Evolutionary conservation across 257 asterid species (phyloP).

Genomic region (Petunia axillaris): DNA sequence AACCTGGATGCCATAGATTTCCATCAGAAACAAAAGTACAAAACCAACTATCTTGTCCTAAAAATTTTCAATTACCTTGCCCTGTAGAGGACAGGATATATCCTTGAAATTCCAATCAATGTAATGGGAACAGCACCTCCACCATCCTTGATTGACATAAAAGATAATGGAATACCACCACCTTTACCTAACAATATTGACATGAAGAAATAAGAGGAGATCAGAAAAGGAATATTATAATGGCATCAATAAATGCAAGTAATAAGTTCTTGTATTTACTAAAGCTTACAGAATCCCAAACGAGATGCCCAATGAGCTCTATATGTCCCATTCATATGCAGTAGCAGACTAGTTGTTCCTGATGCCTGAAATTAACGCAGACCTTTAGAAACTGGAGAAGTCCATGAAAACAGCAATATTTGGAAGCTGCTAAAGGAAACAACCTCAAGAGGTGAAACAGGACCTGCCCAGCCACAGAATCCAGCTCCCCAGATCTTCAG

Average conservation of each 20-base stretch:
- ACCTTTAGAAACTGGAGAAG: constrained; percentile 16
- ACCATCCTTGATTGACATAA: constrained; percentile 76
- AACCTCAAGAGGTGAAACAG: constrained; percentile 90
- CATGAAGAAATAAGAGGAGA: constrained; percentile 26
- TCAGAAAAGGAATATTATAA: constrained; percentile 34
- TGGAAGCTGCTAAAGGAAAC: constrained; percentile 23
- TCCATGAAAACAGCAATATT: not conserved
- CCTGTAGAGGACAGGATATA: constrained; percentile 80
- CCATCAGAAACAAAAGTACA: constrained; percentile 16
- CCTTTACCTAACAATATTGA: constrained; percentile 59
- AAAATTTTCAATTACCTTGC: constrained; percentile 69
- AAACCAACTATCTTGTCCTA: not conserved
- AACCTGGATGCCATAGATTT: constrained; percentile 49
- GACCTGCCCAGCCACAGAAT: constrained; percentile 84
- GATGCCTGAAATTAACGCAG: constrained; percentile 60
- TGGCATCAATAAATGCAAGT: constrained; percentile 23
- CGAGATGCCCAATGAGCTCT: constrained; percentile 98
- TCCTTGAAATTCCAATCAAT: constrained; percentile 74
- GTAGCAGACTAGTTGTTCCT: constrained; percentile 49
- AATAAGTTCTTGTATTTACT: constrained; percentile 16
- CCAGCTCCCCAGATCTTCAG: constrained; percentile 96
- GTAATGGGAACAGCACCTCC: constrained; percentile 95
- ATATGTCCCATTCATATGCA: constrained; percentile 90
- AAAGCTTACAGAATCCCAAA: constrained; percentile 82
- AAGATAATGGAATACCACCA: constrained; percentile 71